Percentiles rank a stretch among this genome's conserved stretches.
phyloP scores from a whole-genome alignment of 441 rosid species.

The Erysimum pusillum region DNA sequence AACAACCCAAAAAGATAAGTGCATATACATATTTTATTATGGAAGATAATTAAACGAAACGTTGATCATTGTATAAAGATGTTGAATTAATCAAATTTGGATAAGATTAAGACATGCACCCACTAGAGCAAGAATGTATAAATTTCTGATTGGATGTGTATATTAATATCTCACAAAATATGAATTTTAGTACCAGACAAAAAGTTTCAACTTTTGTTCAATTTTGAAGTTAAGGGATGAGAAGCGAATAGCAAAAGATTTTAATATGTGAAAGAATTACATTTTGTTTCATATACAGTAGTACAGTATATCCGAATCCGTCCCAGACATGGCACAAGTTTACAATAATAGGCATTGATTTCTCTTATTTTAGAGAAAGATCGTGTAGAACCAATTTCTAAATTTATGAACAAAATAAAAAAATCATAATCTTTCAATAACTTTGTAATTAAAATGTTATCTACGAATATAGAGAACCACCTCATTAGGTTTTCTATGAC shows the following conservation, averaged over 20 bases:
- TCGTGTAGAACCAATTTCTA: background rate
- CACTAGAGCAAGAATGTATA: slow-evolving; percentile 16
- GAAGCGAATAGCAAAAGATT: background rate
- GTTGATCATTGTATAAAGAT: slow-evolving; percentile 31
- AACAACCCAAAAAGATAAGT: slow-evolving; percentile 35
- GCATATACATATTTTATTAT: slow-evolving; percentile 18
- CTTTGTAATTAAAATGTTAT: too few species aligned
- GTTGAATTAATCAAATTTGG: slow-evolving; percentile 37
- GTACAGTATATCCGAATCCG: background rate
- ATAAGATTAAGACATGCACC: slow-evolving; percentile 42
- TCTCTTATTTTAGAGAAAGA: background rate
- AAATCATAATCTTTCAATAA: background rate
- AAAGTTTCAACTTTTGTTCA: slow-evolving; percentile 12
- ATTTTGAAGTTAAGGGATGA: background rate
- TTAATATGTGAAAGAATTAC: background rate
- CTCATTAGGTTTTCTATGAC: background rate
- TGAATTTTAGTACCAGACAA: background rate
- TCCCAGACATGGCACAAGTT: background rate
- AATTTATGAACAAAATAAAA: background rate
- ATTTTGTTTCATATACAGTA: too few species aligned
- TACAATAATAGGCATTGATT: background rate
- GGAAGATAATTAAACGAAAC: slow-evolving; percentile 25
- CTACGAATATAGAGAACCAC: background rate
- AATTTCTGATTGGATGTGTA: slow-evolving; percentile 24
- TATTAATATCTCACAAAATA: slow-evolving; percentile 16